A percentile compares a stretch with the other conserved stretches of the same genome.
These are phyloP conservation scores for Lipomyces sp. DNA, from an alignment of 805 yeast species.

Conservation along the genomic window DNA sequence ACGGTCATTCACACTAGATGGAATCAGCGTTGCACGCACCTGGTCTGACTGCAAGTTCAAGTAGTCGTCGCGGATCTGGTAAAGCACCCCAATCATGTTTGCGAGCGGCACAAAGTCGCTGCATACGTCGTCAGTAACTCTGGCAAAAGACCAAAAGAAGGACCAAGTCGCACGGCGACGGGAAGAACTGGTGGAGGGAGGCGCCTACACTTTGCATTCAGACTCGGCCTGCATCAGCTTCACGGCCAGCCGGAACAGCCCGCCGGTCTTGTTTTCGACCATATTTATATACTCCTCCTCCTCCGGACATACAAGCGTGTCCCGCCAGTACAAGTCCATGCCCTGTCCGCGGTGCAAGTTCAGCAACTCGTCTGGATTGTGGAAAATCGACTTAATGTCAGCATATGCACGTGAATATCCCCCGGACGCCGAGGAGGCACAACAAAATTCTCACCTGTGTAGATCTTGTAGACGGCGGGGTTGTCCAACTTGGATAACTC, in stretches of 20 bases:
- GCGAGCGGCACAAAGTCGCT: conserved; percentile 55
- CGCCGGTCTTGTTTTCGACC: conserved; percentile 90
- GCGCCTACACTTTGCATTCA: conserved; percentile 22
- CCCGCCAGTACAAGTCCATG: conserved; percentile 85
- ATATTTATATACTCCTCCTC: conserved; percentile 66
- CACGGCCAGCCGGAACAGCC: conserved; percentile 73
- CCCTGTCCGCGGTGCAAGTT: conserved; percentile 90
- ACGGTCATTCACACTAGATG: background rate
- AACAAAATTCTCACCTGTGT: too few relatives aligned
- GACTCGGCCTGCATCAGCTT: conserved; percentile 52
- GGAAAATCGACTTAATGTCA: conserved; percentile 34
- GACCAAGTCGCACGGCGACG: background rate
- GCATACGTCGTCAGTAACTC: background rate
- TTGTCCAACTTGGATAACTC: conserved; percentile 42
- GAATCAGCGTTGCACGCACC: conserved; percentile 1
- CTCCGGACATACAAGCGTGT: conserved; percentile 53
- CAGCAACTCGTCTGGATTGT: conserved; percentile 68
- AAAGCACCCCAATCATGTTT: conserved; percentile 73
- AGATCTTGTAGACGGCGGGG: conserved; percentile 25
- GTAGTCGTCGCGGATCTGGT: conserved; percentile 84
- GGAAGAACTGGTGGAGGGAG: background rate
- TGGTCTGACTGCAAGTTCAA: conserved; percentile 55
- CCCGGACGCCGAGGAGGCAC: too few relatives aligned
- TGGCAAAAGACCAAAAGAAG: too few relatives aligned
- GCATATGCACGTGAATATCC: background rate